Conservation (phyloP, 306 rosid species). For the Pyrus betulifolia region DNA sequence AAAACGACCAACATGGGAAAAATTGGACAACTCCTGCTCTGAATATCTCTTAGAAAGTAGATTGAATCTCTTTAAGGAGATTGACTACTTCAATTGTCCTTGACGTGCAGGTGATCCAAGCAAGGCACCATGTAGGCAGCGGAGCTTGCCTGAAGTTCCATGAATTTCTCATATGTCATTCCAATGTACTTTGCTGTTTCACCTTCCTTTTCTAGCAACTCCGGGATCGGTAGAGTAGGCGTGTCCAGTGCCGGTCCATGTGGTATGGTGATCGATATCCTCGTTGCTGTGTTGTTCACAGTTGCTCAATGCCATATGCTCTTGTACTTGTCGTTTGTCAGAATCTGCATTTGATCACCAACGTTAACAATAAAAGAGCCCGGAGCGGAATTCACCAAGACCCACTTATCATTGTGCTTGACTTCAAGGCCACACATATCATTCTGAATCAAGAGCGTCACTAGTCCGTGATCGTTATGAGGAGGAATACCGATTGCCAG, state of each 20-base stretch:
- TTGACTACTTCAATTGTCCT: not conserved
- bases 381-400: not conserved
- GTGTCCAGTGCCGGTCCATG: conserved; percentile 46
- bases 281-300: conserved; percentile 37
- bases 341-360: conserved; percentile 19
- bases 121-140: conserved; percentile 21
- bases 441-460: not conserved
- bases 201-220: conserved; percentile 23
- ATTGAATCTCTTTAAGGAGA: too few relatives aligned
- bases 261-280: conserved; percentile 37
- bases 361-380: conserved; percentile 2
- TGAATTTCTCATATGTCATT: conserved; percentile 30
- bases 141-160: conserved; percentile 37
- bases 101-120: conserved; percentile 25
- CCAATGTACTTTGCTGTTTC: conserved; percentile 32
- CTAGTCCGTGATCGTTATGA: not conserved
- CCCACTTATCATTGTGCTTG: not conserved
- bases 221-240: conserved; percentile 31
- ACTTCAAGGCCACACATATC: conserved; percentile 1
- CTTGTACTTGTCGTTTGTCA: conserved; percentile 50
- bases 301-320: conserved; percentile 43
- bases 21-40: too few relatives aligned
- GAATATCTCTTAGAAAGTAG: too few relatives aligned
- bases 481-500: not conserved
- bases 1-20: too few relatives aligned